Conservation (phyloP, 768 basidiomycete species). For the Termitomyces sp. region DNA sequence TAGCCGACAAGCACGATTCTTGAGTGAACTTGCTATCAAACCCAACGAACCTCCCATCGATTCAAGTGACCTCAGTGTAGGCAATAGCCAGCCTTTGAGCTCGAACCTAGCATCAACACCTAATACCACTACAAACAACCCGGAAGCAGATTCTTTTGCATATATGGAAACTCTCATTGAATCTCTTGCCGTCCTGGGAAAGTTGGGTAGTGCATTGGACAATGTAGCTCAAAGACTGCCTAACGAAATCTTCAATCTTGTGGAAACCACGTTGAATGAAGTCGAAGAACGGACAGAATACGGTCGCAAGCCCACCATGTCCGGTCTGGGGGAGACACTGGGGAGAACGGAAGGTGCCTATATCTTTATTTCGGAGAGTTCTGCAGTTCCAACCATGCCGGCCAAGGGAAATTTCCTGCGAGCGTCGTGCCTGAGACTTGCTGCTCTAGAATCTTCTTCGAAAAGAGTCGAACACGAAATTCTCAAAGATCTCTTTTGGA, state of each 20-base stretch:
- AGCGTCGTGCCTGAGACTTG: constrained; percentile 56
- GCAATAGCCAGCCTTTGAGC: constrained; percentile 16
- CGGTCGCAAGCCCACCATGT: constrained; percentile 44
- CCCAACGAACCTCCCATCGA: constrained; percentile 79
- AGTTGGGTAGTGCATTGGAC: constrained; percentile 81
- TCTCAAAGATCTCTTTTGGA: constrained; percentile 93
- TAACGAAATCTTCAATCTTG: constrained; percentile 75
- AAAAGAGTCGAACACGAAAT: constrained; percentile 81
- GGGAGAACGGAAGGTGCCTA: constrained; percentile 48
- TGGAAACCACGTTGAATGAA: constrained; percentile 86
- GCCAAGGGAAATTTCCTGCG: constrained; percentile 30
- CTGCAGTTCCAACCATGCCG: constrained; percentile 18
- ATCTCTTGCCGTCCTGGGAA: constrained; percentile 87
- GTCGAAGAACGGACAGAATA: constrained; percentile 89
- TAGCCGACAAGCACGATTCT: constrained; percentile 54
- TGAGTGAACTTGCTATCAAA: constrained; percentile 59
- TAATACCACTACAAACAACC: constrained; percentile 41
- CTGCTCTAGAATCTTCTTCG: constrained; percentile 67
- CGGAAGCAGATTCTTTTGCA: constrained; percentile 88
- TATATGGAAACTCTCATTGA: constrained; percentile 93
- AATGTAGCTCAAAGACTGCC: constrained; percentile 77
- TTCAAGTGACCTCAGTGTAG: constrained; percentile 37
- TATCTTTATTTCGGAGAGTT: constrained; percentile 34
- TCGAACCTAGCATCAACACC: constrained; percentile 13
- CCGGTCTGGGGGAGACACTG: constrained; percentile 28